Evolutionary conservation across 768 basidiomycete genomes (phyloP).

Genomic region (Tephrocybe sp.): DNA sequence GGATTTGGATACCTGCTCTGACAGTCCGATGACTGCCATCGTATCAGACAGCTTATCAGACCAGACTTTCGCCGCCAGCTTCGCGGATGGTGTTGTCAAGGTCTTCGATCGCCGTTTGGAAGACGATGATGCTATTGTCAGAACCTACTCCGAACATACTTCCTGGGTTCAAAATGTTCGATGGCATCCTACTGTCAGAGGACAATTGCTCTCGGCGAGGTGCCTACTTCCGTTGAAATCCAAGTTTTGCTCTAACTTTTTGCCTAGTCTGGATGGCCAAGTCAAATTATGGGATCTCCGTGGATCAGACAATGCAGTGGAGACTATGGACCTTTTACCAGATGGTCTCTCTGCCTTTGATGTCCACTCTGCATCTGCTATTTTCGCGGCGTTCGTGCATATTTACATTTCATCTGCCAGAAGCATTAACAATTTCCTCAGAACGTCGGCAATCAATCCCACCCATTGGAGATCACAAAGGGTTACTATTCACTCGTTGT

Average conservation of each 20-base stretch:
- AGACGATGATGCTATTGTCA: conserved; percentile 79
- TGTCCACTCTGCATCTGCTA: conserved; percentile 77
- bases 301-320: conserved; percentile 53
- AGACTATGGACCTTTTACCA: conserved; percentile 65
- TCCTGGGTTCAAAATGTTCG: conserved; percentile 92
- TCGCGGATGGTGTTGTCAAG: conserved; percentile 88
- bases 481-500: conserved; percentile 58
- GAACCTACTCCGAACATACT: conserved; percentile 71
- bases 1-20: conserved; percentile 89
- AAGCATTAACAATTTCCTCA: conserved; percentile 23
- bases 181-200: conserved; percentile 69
- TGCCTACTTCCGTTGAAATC: no score
- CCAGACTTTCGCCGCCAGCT: conserved; percentile 84
- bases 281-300: conserved; percentile 93
- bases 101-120: conserved; percentile 91
- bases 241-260: conserved; percentile 1
- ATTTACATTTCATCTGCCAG: not conserved
- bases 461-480: conserved; percentile 69
- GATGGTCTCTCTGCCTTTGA: conserved; percentile 84
- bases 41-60: conserved; percentile 74
- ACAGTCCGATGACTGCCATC: conserved; percentile 87
- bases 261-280: conserved; percentile 77
- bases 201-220: conserved; percentile 87
- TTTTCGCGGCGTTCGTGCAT: conserved; percentile 78
- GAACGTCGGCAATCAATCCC: conserved; percentile 60